Conservation (phyloP, 805 yeast genomes). For the Pichia ethanolica region DNA sequence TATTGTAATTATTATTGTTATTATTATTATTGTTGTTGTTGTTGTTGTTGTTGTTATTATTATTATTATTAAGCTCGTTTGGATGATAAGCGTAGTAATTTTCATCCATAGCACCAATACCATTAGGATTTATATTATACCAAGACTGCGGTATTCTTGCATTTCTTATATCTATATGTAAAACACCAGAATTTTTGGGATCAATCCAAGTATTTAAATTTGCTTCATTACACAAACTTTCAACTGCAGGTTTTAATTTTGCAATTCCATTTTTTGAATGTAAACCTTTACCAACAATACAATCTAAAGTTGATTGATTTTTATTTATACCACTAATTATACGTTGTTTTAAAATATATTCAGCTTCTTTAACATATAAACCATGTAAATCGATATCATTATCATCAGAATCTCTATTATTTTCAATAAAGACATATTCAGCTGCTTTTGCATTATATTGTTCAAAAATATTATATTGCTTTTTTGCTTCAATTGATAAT, state of each 20-base stretch:
- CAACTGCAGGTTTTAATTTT: constrained; percentile 84
- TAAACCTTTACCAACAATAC: constrained; percentile 89
- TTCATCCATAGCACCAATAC: constrained; percentile 28
- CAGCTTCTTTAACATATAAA: constrained; percentile 81
- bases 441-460: constrained; percentile 75
- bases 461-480: constrained; percentile 55
- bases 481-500: constrained; percentile 61
- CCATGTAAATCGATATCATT: constrained; percentile 95
- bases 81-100: constrained; percentile 16
- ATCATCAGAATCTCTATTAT: constrained; percentile 76
- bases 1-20: constrained; percentile 23
- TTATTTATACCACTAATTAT: constrained; percentile 55
- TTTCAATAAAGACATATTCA: constrained; percentile 77
- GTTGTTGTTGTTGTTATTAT: constrained; percentile 16
- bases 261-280: constrained; percentile 81
- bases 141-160: constrained; percentile 37
- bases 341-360: constrained; percentile 64
- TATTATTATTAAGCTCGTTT: constrained; percentile 4
- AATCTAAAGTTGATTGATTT: constrained; percentile 57
- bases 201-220: constrained; percentile 56
- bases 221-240: constrained; percentile 62
- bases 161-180: constrained; percentile 56
- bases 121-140: constrained; percentile 25
- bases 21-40: constrained; percentile 18
- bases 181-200: constrained; percentile 70